Percentiles rank a stretch among this genome's conserved stretches.
These are phyloP conservation scores for Talaromyces sp. DNA, from an alignment of 2,329 filamentous ascomycete genomes.

Conservation along the genomic window DNA sequence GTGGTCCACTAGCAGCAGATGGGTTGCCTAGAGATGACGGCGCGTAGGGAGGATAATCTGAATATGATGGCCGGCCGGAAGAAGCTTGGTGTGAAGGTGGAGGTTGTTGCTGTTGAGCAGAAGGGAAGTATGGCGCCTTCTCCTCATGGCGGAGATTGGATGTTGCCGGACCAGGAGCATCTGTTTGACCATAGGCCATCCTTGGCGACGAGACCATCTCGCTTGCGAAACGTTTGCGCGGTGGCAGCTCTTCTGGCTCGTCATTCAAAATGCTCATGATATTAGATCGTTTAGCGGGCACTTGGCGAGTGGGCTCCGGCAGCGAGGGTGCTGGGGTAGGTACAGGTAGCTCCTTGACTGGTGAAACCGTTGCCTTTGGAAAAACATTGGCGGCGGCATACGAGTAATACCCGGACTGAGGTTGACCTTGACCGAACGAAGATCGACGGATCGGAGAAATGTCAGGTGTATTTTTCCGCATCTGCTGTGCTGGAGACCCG, in stretches of 20 bases:
- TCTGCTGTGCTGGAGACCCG: slow-evolving; percentile 28
- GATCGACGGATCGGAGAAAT: slow-evolving; percentile 33
- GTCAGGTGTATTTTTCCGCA: slow-evolving; percentile 30
- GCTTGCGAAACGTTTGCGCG: slow-evolving; percentile 42
- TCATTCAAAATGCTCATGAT: slow-evolving; percentile 48
- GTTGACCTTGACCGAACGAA: slow-evolving; percentile 27
- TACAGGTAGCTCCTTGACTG: slow-evolving; percentile 35
- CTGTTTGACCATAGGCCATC: slow-evolving; percentile 9
- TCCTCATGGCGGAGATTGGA: slow-evolving; percentile 19
- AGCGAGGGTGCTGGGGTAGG: slow-evolving; percentile 25
- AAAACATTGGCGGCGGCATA: slow-evolving; percentile 21
- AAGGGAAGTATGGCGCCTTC: slow-evolving; percentile 27
- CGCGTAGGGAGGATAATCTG: slow-evolving; percentile 32
- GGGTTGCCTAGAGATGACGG: slow-evolving; percentile 21
- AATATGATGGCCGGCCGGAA: slow-evolving; percentile 19
- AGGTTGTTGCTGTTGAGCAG: slow-evolving; percentile 25
- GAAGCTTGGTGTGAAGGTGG: slow-evolving; percentile 10
- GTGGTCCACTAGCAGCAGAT: slow-evolving; percentile 22
- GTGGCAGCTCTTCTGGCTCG: slow-evolving; percentile 44
- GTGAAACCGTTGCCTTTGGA: slow-evolving; percentile 29
- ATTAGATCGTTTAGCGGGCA: slow-evolving; percentile 46
- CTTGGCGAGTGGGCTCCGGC: slow-evolving; percentile 36
- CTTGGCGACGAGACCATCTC: slow-evolving; percentile 23
- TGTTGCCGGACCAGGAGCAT: slow-evolving; percentile 19
- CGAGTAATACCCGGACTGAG: slow-evolving; percentile 24